Percentiles rank a stretch among this genome's conserved stretches.
phyloP scores from a whole-genome alignment of 129 eudicot species.

The Erigeron canadensis region DNA sequence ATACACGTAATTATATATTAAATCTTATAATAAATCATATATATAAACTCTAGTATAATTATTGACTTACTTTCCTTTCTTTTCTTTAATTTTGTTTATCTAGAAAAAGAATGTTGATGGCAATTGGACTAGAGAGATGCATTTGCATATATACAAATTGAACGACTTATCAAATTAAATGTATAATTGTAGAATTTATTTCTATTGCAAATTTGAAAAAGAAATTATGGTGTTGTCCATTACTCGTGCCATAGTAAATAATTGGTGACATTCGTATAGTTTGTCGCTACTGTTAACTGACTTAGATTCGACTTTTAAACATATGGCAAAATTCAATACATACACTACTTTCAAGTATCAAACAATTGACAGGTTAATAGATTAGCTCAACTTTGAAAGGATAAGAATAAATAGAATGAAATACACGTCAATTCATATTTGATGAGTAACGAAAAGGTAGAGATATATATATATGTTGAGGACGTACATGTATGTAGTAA shows the following conservation, averaged over 20 bases:
- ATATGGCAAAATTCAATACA: slow-evolving; percentile 14
- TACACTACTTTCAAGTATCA: not conserved
- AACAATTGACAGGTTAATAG: not conserved
- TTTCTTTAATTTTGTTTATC: not conserved
- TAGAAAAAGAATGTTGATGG: not conserved
- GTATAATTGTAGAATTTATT: not conserved
- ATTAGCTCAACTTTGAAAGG: not conserved
- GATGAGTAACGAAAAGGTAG: no score
- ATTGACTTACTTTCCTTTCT: not conserved
- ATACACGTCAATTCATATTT: no score
- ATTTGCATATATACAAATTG: no score
- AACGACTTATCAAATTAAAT: not conserved
- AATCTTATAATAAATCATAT: not conserved
- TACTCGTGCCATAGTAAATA: not conserved
- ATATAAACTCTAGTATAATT: not conserved
- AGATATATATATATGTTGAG: no score
- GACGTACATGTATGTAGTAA: no score
- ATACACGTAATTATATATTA: not conserved
- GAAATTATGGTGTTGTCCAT: slow-evolving; percentile 1
- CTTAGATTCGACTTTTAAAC: not conserved
- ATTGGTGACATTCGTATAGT: slow-evolving; percentile 18
- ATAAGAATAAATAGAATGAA: not conserved
- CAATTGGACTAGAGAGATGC: no score
- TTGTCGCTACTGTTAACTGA: slow-evolving; percentile 17
- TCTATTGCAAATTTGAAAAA: not conserved